Evolutionary conservation across 345 rosid species (phyloP).

Genomic region (Pugionium dolabratum): DNA sequence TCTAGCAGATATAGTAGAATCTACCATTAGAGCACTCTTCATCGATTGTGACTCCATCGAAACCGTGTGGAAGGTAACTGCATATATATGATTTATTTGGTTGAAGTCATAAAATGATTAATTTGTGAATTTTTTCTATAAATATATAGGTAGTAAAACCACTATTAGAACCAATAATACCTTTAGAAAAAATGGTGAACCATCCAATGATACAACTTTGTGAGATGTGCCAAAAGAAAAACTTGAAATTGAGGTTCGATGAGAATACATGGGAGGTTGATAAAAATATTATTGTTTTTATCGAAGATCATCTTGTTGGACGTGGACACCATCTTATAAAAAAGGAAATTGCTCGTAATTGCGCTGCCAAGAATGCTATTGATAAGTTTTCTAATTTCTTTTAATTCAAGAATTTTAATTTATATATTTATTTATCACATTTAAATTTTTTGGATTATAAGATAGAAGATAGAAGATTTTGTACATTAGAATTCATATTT

Average conservation of each 20-base stretch:
- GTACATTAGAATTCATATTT: too few species aligned
- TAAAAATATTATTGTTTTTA: slow-evolving; percentile 41
- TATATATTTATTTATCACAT: not conserved
- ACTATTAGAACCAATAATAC: slow-evolving; percentile 60
- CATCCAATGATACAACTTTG: slow-evolving; percentile 55
- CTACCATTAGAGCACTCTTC: too few species aligned
- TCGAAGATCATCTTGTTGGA: slow-evolving; percentile 47
- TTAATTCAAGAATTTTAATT: not conserved
- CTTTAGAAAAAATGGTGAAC: slow-evolving; percentile 33
- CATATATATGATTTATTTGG: too few species aligned
- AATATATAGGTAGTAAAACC: slow-evolving; percentile 48
- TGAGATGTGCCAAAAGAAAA: slow-evolving; percentile 61
- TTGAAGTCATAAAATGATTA: too few species aligned
- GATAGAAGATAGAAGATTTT: too few species aligned
- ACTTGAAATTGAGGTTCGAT: slow-evolving; percentile 49
- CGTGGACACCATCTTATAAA: slow-evolving; percentile 22
- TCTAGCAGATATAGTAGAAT: too few species aligned
- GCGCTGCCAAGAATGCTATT: slow-evolving; percentile 32
- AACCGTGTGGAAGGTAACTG: too few species aligned
- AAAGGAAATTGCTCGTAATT: too few species aligned
- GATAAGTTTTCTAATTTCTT: slow-evolving; percentile 40
- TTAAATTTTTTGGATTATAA: not conserved
- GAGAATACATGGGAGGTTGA: slow-evolving; percentile 50
- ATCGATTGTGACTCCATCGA: too few species aligned
- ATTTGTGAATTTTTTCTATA: not conserved